These are phyloP conservation scores for Ophiostoma himal-ulmi DNA, from an alignment of 2,329 filamentous ascomycete species.

Conservation along the genomic window DNA sequence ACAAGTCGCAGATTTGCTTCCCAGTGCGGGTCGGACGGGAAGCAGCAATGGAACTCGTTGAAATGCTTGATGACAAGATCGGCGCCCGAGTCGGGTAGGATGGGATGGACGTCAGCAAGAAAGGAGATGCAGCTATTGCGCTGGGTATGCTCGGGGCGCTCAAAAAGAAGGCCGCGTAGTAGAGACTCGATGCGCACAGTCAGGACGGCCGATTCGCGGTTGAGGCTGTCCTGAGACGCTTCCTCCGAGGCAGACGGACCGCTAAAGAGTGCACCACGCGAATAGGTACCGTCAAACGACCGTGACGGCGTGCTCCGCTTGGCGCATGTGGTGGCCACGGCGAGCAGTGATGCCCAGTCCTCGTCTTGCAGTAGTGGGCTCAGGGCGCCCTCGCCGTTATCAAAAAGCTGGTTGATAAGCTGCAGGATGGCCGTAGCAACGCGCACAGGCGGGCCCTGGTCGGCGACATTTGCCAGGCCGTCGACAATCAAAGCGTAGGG, in stretches of 20 bases:
- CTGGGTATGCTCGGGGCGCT: conserved; percentile 53
- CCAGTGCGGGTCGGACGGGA: conserved; percentile 65
- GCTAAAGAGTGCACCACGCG: conserved; percentile 14
- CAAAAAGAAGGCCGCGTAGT: conserved; percentile 34
- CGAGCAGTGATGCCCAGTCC: conserved; percentile 58
- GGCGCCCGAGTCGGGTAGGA: conserved; percentile 59
- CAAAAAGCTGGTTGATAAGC: conserved; percentile 52
- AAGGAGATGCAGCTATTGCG: conserved; percentile 62
- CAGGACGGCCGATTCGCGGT: conserved; percentile 41
- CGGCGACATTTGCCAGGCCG: conserved; percentile 49
- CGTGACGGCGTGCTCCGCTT: conserved; percentile 29
- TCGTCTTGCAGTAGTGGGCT: conserved; percentile 56
- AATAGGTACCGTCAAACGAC: neutral
- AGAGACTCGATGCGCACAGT: conserved; percentile 47
- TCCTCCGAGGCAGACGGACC: conserved; percentile 25
- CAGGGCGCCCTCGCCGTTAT: conserved; percentile 46
- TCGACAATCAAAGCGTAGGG: conserved; percentile 55
- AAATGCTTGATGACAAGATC: conserved; percentile 62
- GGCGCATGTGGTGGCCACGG: conserved; percentile 53
- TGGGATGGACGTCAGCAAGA: conserved; percentile 55
- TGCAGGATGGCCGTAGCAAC: conserved; percentile 45
- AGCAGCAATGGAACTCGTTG: conserved; percentile 62
- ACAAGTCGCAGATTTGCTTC: conserved; percentile 57
- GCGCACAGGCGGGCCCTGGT: conserved; percentile 40
- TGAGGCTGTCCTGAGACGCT: conserved; percentile 37